Conservation (phyloP, 768 basidiomycete species). For the Calocera cornea region DNA sequence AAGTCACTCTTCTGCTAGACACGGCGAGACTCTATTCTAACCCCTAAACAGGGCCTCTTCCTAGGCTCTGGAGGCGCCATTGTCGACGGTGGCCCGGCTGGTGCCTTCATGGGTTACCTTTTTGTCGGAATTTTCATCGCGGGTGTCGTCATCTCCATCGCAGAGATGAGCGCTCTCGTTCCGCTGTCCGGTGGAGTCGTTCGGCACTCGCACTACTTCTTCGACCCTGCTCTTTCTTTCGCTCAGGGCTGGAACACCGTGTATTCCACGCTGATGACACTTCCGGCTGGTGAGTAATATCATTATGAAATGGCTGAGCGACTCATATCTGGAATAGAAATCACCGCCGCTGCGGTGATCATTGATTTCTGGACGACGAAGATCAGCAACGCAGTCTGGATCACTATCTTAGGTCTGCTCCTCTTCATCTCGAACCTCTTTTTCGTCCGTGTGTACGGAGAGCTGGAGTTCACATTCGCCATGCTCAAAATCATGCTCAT, state of each 20-base stretch:
- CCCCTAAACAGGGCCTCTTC: constrained; percentile 19
- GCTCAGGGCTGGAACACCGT: constrained; percentile 31
- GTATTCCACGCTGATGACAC: neutral
- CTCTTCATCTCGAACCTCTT: constrained; percentile 22
- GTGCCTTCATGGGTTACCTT: constrained; percentile 23
- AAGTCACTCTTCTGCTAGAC: neutral
- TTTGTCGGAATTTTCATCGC: constrained; percentile 24
- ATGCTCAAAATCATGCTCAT: constrained; percentile 28
- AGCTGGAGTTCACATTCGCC: constrained; percentile 27
- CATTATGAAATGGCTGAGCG: neutral
- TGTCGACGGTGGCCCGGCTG: constrained; percentile 22
- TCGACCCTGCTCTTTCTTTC: constrained; percentile 46
- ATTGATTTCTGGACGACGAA: constrained; percentile 54
- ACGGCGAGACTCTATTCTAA: neutral
- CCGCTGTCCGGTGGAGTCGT: constrained; percentile 24
- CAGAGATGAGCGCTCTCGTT: constrained; percentile 7
- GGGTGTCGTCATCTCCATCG: constrained; percentile 24
- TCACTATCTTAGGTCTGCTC: constrained; percentile 18
- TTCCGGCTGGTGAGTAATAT: neutral
- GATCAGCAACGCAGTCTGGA: constrained; percentile 25
- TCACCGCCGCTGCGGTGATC: constrained; percentile 56
- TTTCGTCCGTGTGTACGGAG: constrained; percentile 14
- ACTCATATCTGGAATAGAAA: constrained; percentile 27
- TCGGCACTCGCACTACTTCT: constrained; percentile 38
- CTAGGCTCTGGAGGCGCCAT: constrained; percentile 22